phyloP scores from a whole-genome alignment of 352 stramenopile species.

The Hyaloperonospora arabidopsidis region DNA sequence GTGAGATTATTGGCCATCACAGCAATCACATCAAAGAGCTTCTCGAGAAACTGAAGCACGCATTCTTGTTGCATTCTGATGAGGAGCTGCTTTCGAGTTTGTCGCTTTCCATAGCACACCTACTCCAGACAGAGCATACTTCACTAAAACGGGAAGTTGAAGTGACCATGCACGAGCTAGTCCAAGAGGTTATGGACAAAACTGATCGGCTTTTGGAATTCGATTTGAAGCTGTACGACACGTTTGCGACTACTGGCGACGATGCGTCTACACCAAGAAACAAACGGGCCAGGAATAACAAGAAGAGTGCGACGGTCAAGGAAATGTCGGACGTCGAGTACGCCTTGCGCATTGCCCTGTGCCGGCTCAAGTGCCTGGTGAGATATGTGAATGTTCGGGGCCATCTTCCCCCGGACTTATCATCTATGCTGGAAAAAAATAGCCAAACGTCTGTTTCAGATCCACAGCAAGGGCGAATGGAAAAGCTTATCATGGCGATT shows the following conservation, averaged over 20 bases:
- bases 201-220: slow-evolving; percentile 41
- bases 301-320: slow-evolving; percentile 31
- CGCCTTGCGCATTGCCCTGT: slow-evolving; percentile 49
- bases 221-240: slow-evolving; percentile 37
- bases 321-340: slow-evolving; percentile 66
- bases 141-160: slow-evolving; percentile 75
- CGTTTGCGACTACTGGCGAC: slow-evolving; percentile 7
- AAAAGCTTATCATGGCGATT: slow-evolving; percentile 28
- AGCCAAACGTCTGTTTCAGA: neutral
- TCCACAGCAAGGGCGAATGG: slow-evolving; percentile 27
- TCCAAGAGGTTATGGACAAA: slow-evolving; percentile 64
- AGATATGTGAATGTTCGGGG: slow-evolving; percentile 58
- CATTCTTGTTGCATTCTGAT: slow-evolving; percentile 58
- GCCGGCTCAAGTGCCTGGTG: slow-evolving; percentile 52
- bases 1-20: slow-evolving; percentile 63
- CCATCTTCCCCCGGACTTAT: slow-evolving; percentile 37
- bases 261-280: slow-evolving; percentile 22
- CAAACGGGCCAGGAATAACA: slow-evolving; percentile 25
- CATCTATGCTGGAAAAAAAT: slow-evolving; percentile 4
- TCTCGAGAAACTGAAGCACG: slow-evolving; percentile 69
- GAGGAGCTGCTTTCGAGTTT: slow-evolving; percentile 64
- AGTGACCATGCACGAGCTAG: slow-evolving; percentile 61
- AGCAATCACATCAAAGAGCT: slow-evolving; percentile 57
- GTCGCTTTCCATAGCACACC: slow-evolving; percentile 54
- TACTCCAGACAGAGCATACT: slow-evolving; percentile 64